These are phyloP conservation scores for Neocatenulostroma microsporum DNA, from an alignment of 2,329 filamentous ascomycete genomes.

Conservation along the genomic window DNA sequence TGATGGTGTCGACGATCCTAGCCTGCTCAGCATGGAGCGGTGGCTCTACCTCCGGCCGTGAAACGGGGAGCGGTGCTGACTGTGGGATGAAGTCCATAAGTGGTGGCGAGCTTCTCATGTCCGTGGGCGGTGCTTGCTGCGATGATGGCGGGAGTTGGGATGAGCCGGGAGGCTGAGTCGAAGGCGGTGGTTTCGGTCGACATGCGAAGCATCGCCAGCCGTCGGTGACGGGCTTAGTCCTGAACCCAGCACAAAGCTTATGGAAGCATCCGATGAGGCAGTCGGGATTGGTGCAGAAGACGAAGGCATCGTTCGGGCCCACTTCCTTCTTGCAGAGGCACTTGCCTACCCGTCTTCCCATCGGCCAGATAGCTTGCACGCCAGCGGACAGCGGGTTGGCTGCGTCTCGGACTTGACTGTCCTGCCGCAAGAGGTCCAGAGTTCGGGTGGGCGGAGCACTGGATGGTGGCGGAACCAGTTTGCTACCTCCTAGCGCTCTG, in stretches of 20 bases:
- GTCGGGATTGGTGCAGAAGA: slow-evolving; percentile 2
- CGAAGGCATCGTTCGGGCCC: not conserved
- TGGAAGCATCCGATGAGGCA: slow-evolving; percentile 6
- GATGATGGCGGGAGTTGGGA: not conserved
- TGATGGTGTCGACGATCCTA: slow-evolving; percentile 3
- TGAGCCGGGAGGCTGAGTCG: no score
- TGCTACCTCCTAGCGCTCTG: not conserved
- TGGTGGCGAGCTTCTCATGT: slow-evolving; percentile 5
- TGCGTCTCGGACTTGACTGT: no score
- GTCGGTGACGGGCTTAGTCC: not conserved
- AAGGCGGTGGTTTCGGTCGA: slow-evolving; percentile 5
- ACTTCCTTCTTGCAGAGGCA: slow-evolving; percentile 1
- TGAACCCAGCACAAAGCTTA: slow-evolving; percentile 7
- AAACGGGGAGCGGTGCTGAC: not conserved
- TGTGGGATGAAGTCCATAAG: slow-evolving; percentile 2
- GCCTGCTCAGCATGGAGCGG: slow-evolving; percentile 6
- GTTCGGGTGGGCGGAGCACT: not conserved
- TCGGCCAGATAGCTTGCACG: no score
- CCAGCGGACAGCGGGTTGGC: no score
- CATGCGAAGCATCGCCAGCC: slow-evolving; percentile 9
- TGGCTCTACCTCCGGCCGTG: slow-evolving; percentile 2
- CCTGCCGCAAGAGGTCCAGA: no score
- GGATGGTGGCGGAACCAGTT: not conserved
- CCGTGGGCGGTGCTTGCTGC: no score
- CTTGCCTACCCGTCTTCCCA: no score